Conservation (phyloP, 345 rosid species). For the Acer yangbiense region DNA sequence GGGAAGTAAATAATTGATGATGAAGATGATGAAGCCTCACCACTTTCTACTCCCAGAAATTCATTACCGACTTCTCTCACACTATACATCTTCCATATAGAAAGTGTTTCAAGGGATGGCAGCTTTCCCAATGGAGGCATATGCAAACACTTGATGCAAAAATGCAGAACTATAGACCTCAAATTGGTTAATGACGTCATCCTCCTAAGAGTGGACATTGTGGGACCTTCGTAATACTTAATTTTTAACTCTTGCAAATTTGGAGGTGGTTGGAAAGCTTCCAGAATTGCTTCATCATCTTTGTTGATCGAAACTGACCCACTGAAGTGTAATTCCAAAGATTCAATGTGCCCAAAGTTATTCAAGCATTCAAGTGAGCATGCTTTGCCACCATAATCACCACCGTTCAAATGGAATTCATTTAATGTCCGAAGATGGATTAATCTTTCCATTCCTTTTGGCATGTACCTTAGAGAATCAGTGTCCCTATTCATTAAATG, state of each 20-base stretch:
- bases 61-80: not conserved
- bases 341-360: not conserved
- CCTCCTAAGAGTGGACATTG: not conserved
- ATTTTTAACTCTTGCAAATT: not conserved
- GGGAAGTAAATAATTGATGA: not conserved
- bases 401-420: not conserved
- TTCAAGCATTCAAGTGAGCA: not conserved
- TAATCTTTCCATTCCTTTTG: conserved; percentile 14
- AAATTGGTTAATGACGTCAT: not conserved
- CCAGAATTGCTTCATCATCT: not conserved
- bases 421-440: not conserved
- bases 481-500: not conserved
- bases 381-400: not conserved
- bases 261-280: conserved; percentile 9
- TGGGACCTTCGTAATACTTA: not conserved
- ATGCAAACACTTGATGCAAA: not conserved
- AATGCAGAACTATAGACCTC: not conserved
- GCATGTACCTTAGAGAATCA: not conserved
- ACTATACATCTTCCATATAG: not conserved
- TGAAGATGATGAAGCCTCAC: not conserved
- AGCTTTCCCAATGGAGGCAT: conserved; percentile 3
- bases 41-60: not conserved
- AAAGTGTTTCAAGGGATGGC: not conserved
- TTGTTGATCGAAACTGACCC: not conserved
- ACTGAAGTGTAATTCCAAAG: not conserved